These are phyloP conservation scores for Tricholoma hemisulphureum DNA, from an alignment of 768 basidiomycete genomes.

Conservation along the genomic window DNA sequence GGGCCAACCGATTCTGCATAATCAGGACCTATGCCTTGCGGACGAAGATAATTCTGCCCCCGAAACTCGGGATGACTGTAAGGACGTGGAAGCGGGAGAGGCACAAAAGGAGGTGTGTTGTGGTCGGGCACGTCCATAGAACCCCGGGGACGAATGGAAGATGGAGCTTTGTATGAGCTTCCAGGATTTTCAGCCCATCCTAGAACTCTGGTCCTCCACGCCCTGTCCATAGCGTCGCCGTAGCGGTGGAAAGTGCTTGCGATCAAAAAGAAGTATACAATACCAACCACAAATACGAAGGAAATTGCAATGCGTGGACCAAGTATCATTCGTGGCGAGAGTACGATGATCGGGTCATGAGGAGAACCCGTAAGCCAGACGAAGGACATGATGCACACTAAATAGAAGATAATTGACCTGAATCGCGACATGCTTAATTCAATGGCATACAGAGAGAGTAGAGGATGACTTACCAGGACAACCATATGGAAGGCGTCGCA, in stretches of 20 bases:
- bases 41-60: no score
- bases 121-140: no score
- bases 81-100: no score
- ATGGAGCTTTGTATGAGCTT: no score
- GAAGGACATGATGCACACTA: conserved; percentile 59
- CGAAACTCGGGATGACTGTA: no score
- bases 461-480: conserved; percentile 48
- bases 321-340: conserved; percentile 26
- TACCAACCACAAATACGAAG: conserved; percentile 44
- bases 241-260: conserved; percentile 53
- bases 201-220: conserved; percentile 31
- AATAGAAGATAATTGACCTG: conserved; percentile 67
- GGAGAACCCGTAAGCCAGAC: conserved; percentile 61
- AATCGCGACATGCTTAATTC: background rate
- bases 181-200: no score
- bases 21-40: no score
- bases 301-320: conserved; percentile 46
- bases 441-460: background rate
- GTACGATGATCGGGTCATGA: conserved; percentile 22
- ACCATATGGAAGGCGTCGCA: conserved; percentile 61
- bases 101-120: no score
- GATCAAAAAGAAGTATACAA: conserved; percentile 52
- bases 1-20: no score
- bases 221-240: conserved; percentile 38
- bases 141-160: no score